A percentile compares a stretch with the other conserved stretches of the same genome.
Evolutionary conservation across 2,329 filamentous ascomycete genomes (phyloP).

Genomic region (Xylariaceae sp.): DNA sequence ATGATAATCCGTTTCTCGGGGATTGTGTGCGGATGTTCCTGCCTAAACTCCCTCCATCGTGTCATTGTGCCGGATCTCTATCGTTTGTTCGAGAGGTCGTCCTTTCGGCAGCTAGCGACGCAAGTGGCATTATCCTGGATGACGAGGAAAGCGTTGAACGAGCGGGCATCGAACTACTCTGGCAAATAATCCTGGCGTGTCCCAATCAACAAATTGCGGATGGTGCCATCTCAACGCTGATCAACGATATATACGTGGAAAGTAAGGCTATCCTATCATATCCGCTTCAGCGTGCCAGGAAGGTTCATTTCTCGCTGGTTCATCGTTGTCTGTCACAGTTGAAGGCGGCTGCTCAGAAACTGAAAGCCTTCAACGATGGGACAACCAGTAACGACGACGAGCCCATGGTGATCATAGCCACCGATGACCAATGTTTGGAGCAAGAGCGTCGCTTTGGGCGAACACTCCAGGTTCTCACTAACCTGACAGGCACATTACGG

Average conservation of each 20-base stretch:
- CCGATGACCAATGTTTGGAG: constrained; percentile 44
- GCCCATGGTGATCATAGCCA: constrained; percentile 40
- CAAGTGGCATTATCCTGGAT: constrained; percentile 43
- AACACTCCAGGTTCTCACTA: constrained; percentile 62
- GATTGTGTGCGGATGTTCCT: constrained; percentile 53
- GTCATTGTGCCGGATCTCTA: constrained; percentile 57
- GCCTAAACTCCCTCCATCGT: constrained; percentile 50
- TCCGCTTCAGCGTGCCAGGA: constrained; percentile 46
- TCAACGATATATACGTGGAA: constrained; percentile 64
- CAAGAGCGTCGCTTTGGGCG: constrained; percentile 62
- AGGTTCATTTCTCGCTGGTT: constrained; percentile 64
- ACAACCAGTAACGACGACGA: constrained; percentile 44
- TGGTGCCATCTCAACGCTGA: constrained; percentile 63
- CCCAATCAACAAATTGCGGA: constrained; percentile 60
- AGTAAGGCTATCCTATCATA: constrained; percentile 47
- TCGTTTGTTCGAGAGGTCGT: constrained; percentile 56
- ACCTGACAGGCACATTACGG: constrained; percentile 62
- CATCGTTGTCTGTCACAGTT: constrained; percentile 68
- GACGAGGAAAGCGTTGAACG: constrained; percentile 48
- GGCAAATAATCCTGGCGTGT: constrained; percentile 72
- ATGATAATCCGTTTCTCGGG: constrained; percentile 52
- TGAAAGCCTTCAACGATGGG: constrained; percentile 46
- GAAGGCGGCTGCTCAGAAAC: constrained; percentile 53
- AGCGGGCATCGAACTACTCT: constrained; percentile 65
- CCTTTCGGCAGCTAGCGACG: constrained; percentile 42